Evolutionary conservation across 306 rosid genomes (phyloP).

Genomic region (Neltuma alba): DNA sequence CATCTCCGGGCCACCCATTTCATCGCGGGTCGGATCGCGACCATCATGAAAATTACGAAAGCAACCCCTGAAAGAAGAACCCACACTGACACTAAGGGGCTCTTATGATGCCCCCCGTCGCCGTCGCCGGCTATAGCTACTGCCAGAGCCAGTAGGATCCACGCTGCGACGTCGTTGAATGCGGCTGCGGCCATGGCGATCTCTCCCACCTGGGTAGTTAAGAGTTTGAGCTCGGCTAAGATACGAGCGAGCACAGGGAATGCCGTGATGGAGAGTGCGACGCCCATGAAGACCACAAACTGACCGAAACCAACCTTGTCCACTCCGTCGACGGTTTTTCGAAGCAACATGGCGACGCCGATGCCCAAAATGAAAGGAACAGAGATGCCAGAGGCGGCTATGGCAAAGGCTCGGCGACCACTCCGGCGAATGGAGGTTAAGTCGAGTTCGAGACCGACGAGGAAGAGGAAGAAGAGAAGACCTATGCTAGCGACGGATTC

Average conservation of each 20-base stretch:
- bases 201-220: conserved; percentile 73
- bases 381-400: conserved; percentile 75
- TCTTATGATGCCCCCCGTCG: conserved; percentile 41
- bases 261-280: conserved; percentile 85
- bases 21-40: conserved; percentile 64
- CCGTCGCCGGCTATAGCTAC: conserved; percentile 69
- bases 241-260: conserved; percentile 91
- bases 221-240: conserved; percentile 80
- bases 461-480: conserved; percentile 73
- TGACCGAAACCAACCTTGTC: conserved; percentile 66
- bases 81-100: conserved; percentile 70
- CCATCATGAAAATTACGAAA: conserved; percentile 69
- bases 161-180: conserved; percentile 83
- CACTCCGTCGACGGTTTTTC: conserved; percentile 60
- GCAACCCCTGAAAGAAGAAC: conserved; percentile 68
- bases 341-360: conserved; percentile 71
- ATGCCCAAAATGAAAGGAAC: conserved; percentile 71
- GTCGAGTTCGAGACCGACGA: conserved; percentile 78
- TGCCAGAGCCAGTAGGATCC: conserved; percentile 84
- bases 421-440: conserved; percentile 66
- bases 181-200: conserved; percentile 96
- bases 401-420: conserved; percentile 55
- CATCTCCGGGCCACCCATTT: conserved; percentile 55
- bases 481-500: conserved; percentile 87
- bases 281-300: conserved; percentile 84